phyloP scores from a whole-genome alignment of 441 rosid species.

The Pelargonium cotyledonis region DNA sequence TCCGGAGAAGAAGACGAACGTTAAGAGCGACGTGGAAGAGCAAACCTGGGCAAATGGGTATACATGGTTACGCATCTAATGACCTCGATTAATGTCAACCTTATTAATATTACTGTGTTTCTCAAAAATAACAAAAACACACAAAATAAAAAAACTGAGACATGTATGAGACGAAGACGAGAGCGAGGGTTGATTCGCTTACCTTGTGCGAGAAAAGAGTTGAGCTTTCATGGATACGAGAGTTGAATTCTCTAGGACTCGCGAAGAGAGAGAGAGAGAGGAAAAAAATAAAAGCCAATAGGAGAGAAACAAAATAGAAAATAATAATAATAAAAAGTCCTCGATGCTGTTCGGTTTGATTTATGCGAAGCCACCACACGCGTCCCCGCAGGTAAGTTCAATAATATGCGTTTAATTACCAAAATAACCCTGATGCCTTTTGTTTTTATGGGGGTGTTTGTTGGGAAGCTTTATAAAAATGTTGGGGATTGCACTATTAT shows the following conservation, averaged over 20 bases:
- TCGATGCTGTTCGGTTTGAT: slow-evolving; percentile 9
- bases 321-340: slow-evolving; percentile 18
- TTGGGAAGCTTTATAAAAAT: background rate
- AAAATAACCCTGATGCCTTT: background rate
- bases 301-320: slow-evolving; percentile 1
- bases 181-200: slow-evolving; percentile 13
- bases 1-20: slow-evolving; percentile 36
- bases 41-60: slow-evolving; percentile 26
- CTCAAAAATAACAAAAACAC: background rate
- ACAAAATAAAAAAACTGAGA: slow-evolving; percentile 9
- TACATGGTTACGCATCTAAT: slow-evolving; percentile 23
- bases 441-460: background rate
- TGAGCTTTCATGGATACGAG: slow-evolving; percentile 22
- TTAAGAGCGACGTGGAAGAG: slow-evolving; percentile 39
- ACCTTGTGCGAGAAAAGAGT: slow-evolving; percentile 24
- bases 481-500: background rate
- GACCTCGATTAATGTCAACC: slow-evolving; percentile 38
- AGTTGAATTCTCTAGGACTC: slow-evolving; percentile 30
- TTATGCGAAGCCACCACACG: slow-evolving; percentile 10
- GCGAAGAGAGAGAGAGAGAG: slow-evolving; percentile 14
- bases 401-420: background rate
- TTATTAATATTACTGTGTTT: slow-evolving; percentile 4
- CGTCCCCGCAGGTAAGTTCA: slow-evolving; percentile 4
- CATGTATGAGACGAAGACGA: background rate
- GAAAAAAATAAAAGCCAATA: slow-evolving; percentile 1